A percentile compares a stretch with the other conserved stretches of the same genome.
Evolutionary conservation across 108 stramenopile species (phyloP).

Genomic region (Aurantiochytrium sp.): DNA sequence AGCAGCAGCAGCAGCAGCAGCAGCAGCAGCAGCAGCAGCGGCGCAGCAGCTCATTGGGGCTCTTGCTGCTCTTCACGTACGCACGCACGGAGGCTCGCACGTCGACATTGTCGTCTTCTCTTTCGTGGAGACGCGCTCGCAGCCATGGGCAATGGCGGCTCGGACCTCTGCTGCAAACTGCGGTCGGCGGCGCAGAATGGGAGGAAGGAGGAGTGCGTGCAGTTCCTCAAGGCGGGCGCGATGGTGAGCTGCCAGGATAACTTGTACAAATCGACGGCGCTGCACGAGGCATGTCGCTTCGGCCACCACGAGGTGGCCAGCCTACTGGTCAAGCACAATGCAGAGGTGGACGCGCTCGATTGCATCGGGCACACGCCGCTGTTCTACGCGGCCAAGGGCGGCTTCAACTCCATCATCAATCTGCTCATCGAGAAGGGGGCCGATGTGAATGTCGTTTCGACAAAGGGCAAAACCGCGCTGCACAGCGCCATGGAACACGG

Average conservation of each 20-base stretch:
- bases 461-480: background rate
- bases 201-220: background rate
- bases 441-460: background rate
- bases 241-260: conserved; percentile 11
- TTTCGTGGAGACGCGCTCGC: background rate
- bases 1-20: no score
- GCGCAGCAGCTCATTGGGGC: no score
- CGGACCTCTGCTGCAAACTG: background rate
- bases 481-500: background rate
- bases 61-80: no score
- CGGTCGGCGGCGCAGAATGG: conserved; percentile 18
- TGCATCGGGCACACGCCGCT: conserved; percentile 27
- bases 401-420: background rate
- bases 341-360: background rate
- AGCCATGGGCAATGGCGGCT: background rate
- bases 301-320: background rate
- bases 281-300: background rate
- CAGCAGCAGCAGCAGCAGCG: no score
- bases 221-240: background rate
- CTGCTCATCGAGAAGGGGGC: background rate
- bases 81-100: no score
- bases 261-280: background rate
- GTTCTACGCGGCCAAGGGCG: background rate
- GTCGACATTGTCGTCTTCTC: no score
- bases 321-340: background rate